These are phyloP conservation scores for Kwoniella sp. DNA, from an alignment of 768 basidiomycete species.

Conservation along the genomic window DNA sequence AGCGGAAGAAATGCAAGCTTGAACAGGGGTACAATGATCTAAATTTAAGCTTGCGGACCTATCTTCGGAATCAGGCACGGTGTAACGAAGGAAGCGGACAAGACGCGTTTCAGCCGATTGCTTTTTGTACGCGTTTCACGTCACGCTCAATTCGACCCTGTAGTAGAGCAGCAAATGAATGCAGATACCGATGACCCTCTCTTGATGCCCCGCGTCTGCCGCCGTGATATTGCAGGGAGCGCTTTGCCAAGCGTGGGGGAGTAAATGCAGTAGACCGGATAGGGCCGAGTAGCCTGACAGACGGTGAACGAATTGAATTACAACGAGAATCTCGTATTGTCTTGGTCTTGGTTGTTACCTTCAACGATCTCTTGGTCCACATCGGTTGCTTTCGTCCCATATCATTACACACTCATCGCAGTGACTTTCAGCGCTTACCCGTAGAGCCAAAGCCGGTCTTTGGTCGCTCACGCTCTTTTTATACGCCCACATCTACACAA, in stretches of 20 bases:
- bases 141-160: background rate
- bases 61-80: background rate
- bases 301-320: background rate
- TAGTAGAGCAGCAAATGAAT: background rate
- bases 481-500: too few species aligned
- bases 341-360: background rate
- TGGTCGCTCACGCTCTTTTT: too few species aligned
- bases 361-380: background rate
- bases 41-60: background rate
- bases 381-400: too few species aligned
- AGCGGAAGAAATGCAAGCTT: too few species aligned
- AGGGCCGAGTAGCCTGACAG: background rate
- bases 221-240: background rate
- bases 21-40: too few species aligned
- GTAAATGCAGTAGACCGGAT: background rate
- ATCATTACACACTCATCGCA: too few species aligned
- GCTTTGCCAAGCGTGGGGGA: too few species aligned
- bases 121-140: constrained; percentile 3
- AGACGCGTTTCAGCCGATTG: background rate
- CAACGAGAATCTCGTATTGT: background rate
- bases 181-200: background rate
- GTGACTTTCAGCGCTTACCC: too few species aligned
- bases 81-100: background rate
- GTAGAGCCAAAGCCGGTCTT: too few species aligned
- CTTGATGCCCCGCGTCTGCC: too few species aligned